phyloP scores from a whole-genome alignment of 257 asterid species.

The Jacaranda mimosifolia region DNA sequence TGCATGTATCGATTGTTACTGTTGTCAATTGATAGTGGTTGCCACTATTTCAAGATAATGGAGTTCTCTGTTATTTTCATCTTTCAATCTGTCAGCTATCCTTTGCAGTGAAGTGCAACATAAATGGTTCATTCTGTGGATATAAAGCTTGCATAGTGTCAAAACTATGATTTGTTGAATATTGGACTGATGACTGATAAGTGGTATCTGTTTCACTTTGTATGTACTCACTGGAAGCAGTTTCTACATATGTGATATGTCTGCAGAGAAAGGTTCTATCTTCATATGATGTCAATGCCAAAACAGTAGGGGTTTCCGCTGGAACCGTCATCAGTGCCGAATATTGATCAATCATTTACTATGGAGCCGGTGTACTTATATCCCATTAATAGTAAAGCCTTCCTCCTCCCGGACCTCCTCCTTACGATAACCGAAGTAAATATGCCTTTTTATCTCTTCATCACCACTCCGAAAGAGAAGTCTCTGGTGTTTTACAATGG shows the following conservation, averaged over 20 bases:
- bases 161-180: neutral
- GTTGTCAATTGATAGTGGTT: neutral
- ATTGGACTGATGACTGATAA: neutral
- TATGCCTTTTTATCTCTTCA: neutral
- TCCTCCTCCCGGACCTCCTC: conserved; percentile 4
- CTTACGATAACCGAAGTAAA: neutral
- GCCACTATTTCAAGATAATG: neutral
- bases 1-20: too few species aligned
- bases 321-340: conserved; percentile 48
- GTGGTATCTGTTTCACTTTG: neutral
- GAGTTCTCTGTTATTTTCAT: neutral
- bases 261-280: conserved; percentile 71
- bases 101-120: neutral
- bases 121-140: too few species aligned
- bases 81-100: neutral
- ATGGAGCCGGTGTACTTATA: conserved; percentile 1
- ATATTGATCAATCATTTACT: conserved; percentile 28
- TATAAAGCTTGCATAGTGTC: too few species aligned
- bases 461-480: neutral
- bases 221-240: conserved; percentile 17
- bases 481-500: neutral
- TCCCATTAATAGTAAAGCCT: conserved; percentile 17
- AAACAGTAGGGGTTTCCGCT: conserved; percentile 50
- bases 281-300: conserved; percentile 54
- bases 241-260: conserved; percentile 35